A percentile compares a stretch with the other conserved stretches of the same genome.
These are phyloP conservation scores for Aspergillus hortae DNA, from an alignment of 2,329 filamentous ascomycete genomes.

Conservation along the genomic window DNA sequence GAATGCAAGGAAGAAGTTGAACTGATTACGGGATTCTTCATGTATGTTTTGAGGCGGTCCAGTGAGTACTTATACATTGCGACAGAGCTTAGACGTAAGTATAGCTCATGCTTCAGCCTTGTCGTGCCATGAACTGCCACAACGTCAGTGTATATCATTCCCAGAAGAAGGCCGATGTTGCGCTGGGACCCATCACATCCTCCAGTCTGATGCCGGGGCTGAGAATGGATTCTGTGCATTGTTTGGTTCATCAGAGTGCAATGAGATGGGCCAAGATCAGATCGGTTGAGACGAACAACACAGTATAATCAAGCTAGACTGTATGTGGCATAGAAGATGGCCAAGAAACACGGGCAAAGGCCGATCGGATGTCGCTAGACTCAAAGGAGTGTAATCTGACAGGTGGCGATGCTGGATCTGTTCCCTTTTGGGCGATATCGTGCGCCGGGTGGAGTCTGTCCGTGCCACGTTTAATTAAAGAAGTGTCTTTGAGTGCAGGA, in stretches of 20 bases:
- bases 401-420: background rate
- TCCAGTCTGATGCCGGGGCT: no score
- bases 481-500: no score
- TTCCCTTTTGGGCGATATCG: background rate
- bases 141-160: no score
- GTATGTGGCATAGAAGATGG: background rate
- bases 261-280: background rate
- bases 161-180: no score
- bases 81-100: no score
- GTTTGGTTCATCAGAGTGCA: background rate
- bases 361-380: background rate
- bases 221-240: background rate
- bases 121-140: no score
- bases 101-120: no score
- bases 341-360: background rate
- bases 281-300: background rate
- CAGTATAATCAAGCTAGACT: background rate
- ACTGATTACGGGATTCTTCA: no score
- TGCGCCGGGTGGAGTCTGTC: background rate
- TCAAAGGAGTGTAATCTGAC: background rate
- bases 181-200: background rate
- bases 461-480: no score
- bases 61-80: no score
- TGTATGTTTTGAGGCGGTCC: no score
- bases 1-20: no score